These are phyloP conservation scores for Penicillium sp. DNA, from an alignment of 2,329 filamentous ascomycete genomes.

Conservation along the genomic window DNA sequence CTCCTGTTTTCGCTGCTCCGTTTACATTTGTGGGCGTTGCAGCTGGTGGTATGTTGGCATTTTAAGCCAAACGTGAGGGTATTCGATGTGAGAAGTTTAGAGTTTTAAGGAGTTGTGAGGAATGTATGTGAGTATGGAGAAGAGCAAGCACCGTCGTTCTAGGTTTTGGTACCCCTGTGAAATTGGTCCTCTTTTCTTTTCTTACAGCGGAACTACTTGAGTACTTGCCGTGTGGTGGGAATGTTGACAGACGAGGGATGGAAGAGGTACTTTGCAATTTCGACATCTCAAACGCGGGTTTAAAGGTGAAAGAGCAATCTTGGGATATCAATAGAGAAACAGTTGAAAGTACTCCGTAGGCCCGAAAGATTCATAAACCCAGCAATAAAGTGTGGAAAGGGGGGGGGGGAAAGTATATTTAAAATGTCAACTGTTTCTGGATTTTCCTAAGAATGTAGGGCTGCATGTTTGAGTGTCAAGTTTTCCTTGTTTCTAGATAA, in stretches of 20 bases:
- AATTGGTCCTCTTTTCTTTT: too few relatives aligned
- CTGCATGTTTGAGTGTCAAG: neutral
- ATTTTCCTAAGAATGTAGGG: slow-evolving; percentile 1
- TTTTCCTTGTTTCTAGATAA: neutral
- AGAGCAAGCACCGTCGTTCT: too few relatives aligned
- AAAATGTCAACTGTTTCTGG: neutral
- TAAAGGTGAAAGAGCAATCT: neutral
- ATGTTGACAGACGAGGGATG: too few relatives aligned
- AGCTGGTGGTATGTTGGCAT: neutral
- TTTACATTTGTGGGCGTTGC: neutral
- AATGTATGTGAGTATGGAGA: neutral
- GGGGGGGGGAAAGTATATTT: neutral
- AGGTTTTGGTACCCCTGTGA: too few relatives aligned
- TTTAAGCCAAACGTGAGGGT: neutral
- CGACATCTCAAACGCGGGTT: too few relatives aligned
- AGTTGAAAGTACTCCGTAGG: too few relatives aligned
- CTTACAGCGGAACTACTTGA: too few relatives aligned
- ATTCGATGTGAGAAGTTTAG: neutral
- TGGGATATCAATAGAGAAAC: too few relatives aligned
- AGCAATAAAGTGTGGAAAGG: neutral
- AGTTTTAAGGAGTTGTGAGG: neutral
- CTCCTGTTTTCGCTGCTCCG: too few relatives aligned
- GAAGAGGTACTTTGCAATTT: too few relatives aligned
- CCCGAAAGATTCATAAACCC: neutral
- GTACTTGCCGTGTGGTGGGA: too few relatives aligned